A percentile compares a stretch with the other conserved stretches of the same genome.
Conservation (phyloP, 257 asterid species). For the Nicotiana attenuata region DNA sequence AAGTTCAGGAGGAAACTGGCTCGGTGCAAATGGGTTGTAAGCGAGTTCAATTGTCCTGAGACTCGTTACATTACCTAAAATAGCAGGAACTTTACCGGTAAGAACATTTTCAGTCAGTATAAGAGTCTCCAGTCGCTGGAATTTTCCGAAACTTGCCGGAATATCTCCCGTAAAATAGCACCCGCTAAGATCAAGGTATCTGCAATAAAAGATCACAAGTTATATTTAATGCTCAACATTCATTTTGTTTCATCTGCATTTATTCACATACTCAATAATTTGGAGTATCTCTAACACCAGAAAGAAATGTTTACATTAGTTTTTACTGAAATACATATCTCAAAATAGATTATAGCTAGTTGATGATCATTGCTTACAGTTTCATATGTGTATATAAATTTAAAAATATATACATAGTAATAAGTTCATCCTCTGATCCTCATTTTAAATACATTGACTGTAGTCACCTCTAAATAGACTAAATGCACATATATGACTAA, state of each 20-base stretch:
- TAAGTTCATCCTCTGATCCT: background rate
- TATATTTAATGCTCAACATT: background rate
- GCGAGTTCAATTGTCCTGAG: constrained; percentile 44
- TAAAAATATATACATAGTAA: background rate
- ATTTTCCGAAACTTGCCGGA: constrained; percentile 58
- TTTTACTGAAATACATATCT: background rate
- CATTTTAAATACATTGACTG: background rate
- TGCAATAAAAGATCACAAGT: constrained; percentile 16
- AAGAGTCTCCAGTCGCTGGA: constrained; percentile 52
- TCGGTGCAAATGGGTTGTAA: constrained; percentile 49
- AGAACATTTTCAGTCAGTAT: constrained; percentile 44
- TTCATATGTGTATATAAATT: background rate
- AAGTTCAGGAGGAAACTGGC: constrained; percentile 52
- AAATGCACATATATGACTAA: background rate
- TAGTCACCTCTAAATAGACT: background rate
- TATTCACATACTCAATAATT: background rate
- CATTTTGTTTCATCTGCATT: background rate
- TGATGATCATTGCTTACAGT: background rate
- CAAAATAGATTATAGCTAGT: background rate
- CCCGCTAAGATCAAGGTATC: constrained; percentile 48
- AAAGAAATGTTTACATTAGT: background rate
- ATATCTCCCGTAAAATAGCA: constrained; percentile 56
- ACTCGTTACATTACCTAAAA: constrained; percentile 56
- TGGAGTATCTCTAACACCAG: background rate
- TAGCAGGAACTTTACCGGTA: constrained; percentile 45